Conservation (phyloP, 75 land plant species). For the Pinus albicaulis region DNA sequence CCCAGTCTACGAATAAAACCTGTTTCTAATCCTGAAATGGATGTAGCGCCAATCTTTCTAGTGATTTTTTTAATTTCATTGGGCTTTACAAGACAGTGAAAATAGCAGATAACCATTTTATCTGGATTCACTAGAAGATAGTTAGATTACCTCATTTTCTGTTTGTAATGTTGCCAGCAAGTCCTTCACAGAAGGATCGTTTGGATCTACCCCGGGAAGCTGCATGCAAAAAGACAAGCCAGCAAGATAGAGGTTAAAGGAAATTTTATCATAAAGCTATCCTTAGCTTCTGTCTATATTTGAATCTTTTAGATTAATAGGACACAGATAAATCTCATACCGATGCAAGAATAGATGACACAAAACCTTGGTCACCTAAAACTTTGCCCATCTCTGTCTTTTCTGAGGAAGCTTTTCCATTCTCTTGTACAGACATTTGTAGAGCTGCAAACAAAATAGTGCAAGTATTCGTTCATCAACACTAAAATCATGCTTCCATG, state of each 20-base stretch:
- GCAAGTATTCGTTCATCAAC: background rate
- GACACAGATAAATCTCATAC: constrained; percentile 26
- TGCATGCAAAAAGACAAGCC: constrained; percentile 18
- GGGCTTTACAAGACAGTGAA: no score
- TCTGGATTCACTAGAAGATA: background rate
- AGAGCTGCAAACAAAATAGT: constrained; percentile 48
- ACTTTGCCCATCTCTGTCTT: constrained; percentile 66
- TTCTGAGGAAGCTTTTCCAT: constrained; percentile 36
- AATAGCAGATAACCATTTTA: no score
- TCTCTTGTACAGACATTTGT: constrained; percentile 85
- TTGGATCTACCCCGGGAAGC: constrained; percentile 98
- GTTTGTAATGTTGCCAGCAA: constrained; percentile 82
- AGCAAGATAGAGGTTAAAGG: background rate
- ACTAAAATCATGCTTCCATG: background rate
- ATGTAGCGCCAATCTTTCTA: no score
- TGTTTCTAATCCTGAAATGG: no score
- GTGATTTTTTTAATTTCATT: no score
- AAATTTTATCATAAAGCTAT: background rate
- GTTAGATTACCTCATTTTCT: constrained; percentile 50
- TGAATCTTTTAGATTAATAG: background rate
- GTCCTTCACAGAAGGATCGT: constrained; percentile 90
- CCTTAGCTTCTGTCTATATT: background rate
- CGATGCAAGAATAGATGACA: constrained; percentile 85
- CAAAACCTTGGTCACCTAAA: constrained; percentile 77
- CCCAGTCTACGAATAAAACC: no score